Evolutionary conservation across 73 alveolate genomes (phyloP).

Genomic region (Durusdinium trenchii): DNA sequence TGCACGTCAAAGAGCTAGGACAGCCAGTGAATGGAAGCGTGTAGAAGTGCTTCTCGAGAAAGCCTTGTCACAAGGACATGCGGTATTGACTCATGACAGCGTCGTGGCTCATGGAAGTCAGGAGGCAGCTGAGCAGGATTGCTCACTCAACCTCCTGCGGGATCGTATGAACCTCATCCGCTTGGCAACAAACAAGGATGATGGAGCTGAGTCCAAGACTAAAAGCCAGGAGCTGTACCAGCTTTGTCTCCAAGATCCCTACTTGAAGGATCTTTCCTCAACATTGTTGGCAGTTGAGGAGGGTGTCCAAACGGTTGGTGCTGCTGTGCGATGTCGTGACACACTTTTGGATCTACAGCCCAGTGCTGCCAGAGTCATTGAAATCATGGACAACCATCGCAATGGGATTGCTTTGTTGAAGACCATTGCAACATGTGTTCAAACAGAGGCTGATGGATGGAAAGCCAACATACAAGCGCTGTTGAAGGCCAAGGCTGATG

Average conservation of each 20-base stretch:
- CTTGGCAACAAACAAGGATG: not conserved
- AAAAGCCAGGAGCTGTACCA: not conserved
- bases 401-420: not conserved
- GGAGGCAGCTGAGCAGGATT: not conserved
- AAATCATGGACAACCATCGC: not conserved
- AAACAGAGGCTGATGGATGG: not conserved
- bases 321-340: not conserved
- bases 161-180: not conserved
- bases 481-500: not conserved
- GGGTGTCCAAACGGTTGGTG: not conserved
- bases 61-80: not conserved
- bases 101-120: not conserved
- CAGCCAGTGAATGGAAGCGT: not conserved
- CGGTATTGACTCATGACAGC: too few relatives aligned
- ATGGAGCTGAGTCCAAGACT: not conserved
- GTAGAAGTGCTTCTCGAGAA: not conserved
- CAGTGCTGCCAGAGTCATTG: not conserved
- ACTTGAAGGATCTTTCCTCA: not conserved
- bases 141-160: not conserved
- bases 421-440: not conserved
- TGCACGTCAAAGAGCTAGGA: not conserved
- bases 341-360: not conserved
- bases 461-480: not conserved
- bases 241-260: not conserved
- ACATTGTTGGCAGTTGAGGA: not conserved